Evolutionary conservation across 768 basidiomycete species (phyloP), one percentile per base, ranked within the genome.

Genomic region (Agrocybe pediades): DNA sequence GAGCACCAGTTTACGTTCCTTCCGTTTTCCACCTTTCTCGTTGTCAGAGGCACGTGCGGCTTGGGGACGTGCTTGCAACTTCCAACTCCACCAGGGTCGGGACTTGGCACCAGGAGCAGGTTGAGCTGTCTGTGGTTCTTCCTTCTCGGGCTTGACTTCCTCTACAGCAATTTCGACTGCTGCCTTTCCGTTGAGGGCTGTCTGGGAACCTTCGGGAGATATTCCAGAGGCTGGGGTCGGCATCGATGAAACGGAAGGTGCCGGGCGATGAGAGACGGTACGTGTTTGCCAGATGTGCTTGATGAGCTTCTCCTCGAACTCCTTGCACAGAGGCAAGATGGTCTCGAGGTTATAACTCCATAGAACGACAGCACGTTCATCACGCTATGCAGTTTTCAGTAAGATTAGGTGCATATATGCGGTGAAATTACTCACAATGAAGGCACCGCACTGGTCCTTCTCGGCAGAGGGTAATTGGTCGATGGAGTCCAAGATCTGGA

Each of bases 371-470:
- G 87, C 84, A 15, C 82, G 77, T 62, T 92, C 90, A 67, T 88
- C 82, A 16, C 90, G 84, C 76, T 78, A 44, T 24, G 52, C 46
- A 27, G 8, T 20, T 25, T 23, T 21, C 30, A 11, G 41, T 23
- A n/a, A 15, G 43, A 20, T 1, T 15, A 2, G 26, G n/a, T 33
- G 20, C 9, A 21, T 23, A 43, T 42, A 23, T 39, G 43, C 24
- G 7, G 41, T 23, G 46, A 21, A n/a, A 45, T 5, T 39, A 70
- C 74, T 48, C 63, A 77, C 77, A 48, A 92, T 82, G 62, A 95
- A 95, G 1, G 92, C 92, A 16, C 86, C 92, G 44, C 88, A 92
- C 60, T 93, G 91, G 49, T 94, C 92, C 73, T 92, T 93, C 65
- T 94, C 90, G 3, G 91, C 92, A 30, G 80, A 74, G 1, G 87